Evolutionary conservation across 345 rosid genomes (phyloP), one percentile per base, ranked within the genome.

Genomic region (Bruguiera gymnorhiza): DNA sequence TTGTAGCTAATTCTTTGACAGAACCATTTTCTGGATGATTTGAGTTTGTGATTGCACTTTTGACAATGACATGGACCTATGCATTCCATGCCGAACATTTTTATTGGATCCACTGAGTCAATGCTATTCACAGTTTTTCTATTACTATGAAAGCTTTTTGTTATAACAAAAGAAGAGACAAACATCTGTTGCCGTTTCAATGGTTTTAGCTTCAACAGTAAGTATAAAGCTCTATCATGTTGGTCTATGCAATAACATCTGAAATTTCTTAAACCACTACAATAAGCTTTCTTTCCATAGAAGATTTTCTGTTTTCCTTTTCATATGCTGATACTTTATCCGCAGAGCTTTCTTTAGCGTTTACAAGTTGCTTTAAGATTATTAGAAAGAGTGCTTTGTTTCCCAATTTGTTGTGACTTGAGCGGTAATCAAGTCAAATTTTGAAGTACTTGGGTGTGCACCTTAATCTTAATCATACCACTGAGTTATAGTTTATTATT

Each of bases 341-440:
- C 37, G 23, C 24, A 58, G 31, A n/a, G 13, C 19, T 43, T 24
- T 1, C 36, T 7, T 8, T 60, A 20, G 43, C 30, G 5, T 2
- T 30, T 56, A 7, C 30, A 61, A 69, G 31, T 13, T 46, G 57
- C 57, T 20, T 59, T 61, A 3, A 11, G 51, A 29, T 58, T 24
- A 15, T 26, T n/a, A 58, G 73, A 58, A 27, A 23, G 8, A 23
- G n/a, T 48, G 6, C 60, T 56, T 18, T 74, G 26, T 54, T 60
- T 66, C 6, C 39, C 36, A 66, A 9, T 34, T 66, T 43, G 29
- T 6, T 6, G 11, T 24, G 18, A 26, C 29, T 21, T 48, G 3
- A 15, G 16, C 18, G 15, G 7, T 53, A 32, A 19, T 34, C 21
- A 23, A 30, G 21, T 34, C 9, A 23, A 30, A 18, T 24, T 19